Evolutionary conservation across 2,329 filamentous ascomycete genomes (phyloP).

Genomic region (Colletotrichum plurivorum): DNA sequence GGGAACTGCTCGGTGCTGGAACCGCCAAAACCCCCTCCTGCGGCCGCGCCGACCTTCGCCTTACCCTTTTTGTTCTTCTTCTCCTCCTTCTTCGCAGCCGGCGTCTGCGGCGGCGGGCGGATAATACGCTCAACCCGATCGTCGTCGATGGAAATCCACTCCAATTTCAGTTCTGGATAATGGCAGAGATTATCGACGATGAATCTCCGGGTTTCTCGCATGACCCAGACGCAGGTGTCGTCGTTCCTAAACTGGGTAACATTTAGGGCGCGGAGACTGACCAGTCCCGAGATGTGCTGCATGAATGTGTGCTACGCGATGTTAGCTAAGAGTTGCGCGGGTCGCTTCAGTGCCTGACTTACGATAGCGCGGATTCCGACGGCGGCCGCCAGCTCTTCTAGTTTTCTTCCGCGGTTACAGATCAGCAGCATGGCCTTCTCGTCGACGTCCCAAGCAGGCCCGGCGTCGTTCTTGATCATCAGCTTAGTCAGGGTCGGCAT

Average conservation of each 20-base stretch:
- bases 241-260: slow-evolving; percentile 68
- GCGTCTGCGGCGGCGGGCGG: slow-evolving; percentile 51
- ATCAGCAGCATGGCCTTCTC: slow-evolving; percentile 68
- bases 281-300: slow-evolving; percentile 64
- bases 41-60: slow-evolving; percentile 33
- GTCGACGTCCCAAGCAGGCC: slow-evolving; percentile 70
- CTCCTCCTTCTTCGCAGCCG: slow-evolving; percentile 47
- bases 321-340: slow-evolving; percentile 17
- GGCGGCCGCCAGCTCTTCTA: slow-evolving; percentile 70
- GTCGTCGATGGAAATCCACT: slow-evolving; percentile 71
- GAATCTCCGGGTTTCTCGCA: slow-evolving; percentile 71
- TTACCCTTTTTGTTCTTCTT: slow-evolving; percentile 44
- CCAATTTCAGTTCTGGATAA: slow-evolving; percentile 67
- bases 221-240: slow-evolving; percentile 69
- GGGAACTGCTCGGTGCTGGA: slow-evolving; percentile 44
- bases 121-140: slow-evolving; percentile 64
- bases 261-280: slow-evolving; percentile 68
- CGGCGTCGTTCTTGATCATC: slow-evolving; percentile 71
- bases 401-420: slow-evolving; percentile 61
- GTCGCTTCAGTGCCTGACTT: slow-evolving; percentile 48
- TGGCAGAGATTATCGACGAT: slow-evolving; percentile 71
- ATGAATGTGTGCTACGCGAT: slow-evolving; percentile 67
- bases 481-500: slow-evolving; percentile 66
- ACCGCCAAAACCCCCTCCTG: slow-evolving; percentile 24
- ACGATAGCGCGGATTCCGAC: slow-evolving; percentile 70